phyloP scores from a whole-genome alignment of 495 filamentous ascomycete genomes.

The Sabuloglossum arenarium region DNA sequence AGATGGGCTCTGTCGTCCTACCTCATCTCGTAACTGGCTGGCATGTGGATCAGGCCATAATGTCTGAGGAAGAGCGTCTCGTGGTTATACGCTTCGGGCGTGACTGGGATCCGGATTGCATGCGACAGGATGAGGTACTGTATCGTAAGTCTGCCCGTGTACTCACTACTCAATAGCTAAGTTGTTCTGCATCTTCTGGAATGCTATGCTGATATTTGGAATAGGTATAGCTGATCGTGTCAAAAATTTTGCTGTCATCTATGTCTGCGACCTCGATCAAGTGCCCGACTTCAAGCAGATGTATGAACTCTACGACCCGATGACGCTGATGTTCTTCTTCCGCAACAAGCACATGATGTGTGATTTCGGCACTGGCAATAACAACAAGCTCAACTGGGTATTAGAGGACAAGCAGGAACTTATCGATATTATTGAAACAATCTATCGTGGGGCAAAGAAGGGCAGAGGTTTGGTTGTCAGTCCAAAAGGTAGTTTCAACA shows the following conservation, averaged over 20 bases:
- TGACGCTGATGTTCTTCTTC: slow-evolving; percentile 72
- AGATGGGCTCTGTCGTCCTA: slow-evolving; percentile 80
- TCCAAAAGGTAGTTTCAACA: slow-evolving; percentile 41
- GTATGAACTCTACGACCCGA: slow-evolving; percentile 46
- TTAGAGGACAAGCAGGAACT: slow-evolving; percentile 96
- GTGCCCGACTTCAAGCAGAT: slow-evolving; percentile 96
- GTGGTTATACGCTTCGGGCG: slow-evolving; percentile 91
- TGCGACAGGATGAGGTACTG: slow-evolving; percentile 86
- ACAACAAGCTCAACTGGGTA: slow-evolving; percentile 96
- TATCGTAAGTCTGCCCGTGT: slow-evolving; percentile 33
- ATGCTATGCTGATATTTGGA: not conserved
- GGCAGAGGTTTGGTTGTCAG: slow-evolving; percentile 88
- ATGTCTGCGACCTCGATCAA: slow-evolving; percentile 90
- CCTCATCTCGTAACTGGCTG: slow-evolving; percentile 85
- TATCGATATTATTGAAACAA: slow-evolving; percentile 96
- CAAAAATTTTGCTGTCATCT: slow-evolving; percentile 85
- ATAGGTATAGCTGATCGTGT: slow-evolving; percentile 52
- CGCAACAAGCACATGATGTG: slow-evolving; percentile 98
- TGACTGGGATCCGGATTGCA: slow-evolving; percentile 58
- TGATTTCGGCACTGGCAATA: slow-evolving; percentile 96
- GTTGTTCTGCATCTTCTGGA: not conserved
- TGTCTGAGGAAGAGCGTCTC: slow-evolving; percentile 81
- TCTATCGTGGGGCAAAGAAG: slow-evolving; percentile 95
- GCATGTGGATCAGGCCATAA: slow-evolving; percentile 90
- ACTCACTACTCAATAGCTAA: not conserved